Conservation (phyloP, 306 rosid species). For the Malus asiatica region DNA sequence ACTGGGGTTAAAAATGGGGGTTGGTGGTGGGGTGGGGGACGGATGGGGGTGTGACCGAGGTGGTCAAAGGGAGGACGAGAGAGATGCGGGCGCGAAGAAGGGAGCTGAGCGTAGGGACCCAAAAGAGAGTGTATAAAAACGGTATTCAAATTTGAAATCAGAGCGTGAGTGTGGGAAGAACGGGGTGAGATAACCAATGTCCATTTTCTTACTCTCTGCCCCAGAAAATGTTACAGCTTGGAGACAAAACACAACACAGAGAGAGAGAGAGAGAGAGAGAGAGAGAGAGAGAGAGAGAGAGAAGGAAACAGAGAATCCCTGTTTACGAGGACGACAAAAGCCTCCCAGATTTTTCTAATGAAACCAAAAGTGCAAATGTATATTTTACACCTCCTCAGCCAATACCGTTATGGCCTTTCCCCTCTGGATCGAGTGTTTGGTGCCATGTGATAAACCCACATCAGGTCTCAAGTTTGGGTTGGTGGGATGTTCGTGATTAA, state of each 20-base stretch:
- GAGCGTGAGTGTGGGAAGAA: not conserved
- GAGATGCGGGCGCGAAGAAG: conserved; percentile 35
- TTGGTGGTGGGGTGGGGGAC: conserved; percentile 27
- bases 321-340: conserved; percentile 41
- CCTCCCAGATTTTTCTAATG: conserved; percentile 22
- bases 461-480: not conserved
- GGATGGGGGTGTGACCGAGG: conserved; percentile 42
- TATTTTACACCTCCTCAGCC: not conserved
- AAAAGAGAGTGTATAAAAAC: conserved; percentile 19
- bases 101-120: conserved; percentile 27
- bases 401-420: conserved; percentile 16
- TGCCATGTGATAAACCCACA: conserved; percentile 1
- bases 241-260: conserved; percentile 32
- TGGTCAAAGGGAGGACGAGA: conserved; percentile 44
- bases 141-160: conserved; percentile 42
- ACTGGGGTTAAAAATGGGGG: not conserved
- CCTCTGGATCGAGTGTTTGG: not conserved
- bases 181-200: conserved; percentile 32
- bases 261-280: not conserved
- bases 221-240: conserved; percentile 42
- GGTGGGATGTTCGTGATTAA: not conserved
- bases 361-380: conserved; percentile 10
- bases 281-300: not conserved
- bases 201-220: conserved; percentile 31
- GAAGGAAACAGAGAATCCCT: conserved; percentile 10